These are phyloP conservation scores for Claviceps quebecensis DNA, from an alignment of 2,329 filamentous ascomycete genomes.

Conservation along the genomic window DNA sequence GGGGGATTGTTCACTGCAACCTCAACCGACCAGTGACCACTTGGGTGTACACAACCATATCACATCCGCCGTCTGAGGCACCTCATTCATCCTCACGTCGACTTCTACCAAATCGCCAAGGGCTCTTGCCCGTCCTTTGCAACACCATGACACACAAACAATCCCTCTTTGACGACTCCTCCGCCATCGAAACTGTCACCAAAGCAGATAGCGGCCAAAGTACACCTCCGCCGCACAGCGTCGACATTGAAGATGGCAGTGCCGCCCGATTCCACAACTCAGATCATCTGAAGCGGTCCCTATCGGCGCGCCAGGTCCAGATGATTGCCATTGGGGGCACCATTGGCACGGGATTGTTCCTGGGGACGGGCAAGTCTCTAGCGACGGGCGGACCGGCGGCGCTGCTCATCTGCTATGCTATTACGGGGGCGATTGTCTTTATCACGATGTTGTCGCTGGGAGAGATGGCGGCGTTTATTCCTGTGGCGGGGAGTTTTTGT, in stretches of 20 bases:
- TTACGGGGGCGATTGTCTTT: conserved; percentile 43
- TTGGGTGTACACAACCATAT: too few species aligned
- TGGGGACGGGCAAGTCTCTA: conserved; percentile 46
- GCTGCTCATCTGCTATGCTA: conserved; percentile 38
- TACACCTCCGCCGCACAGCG: background rate
- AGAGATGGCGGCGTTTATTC: conserved; percentile 43
- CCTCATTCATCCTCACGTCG: too few species aligned
- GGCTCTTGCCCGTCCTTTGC: too few species aligned
- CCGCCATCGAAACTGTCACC: background rate
- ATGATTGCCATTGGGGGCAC: conserved; percentile 52
- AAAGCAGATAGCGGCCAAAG: background rate
- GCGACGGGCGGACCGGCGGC: conserved; percentile 46
- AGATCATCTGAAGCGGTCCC: conserved; percentile 31
- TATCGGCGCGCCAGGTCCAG: conserved; percentile 49
- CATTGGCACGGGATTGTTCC: conserved; percentile 47
- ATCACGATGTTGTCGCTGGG: conserved; percentile 44
- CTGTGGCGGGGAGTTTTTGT: conserved; percentile 41
- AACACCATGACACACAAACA: background rate
- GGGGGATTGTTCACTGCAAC: too few species aligned
- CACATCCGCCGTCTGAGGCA: too few species aligned
- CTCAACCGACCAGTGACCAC: too few species aligned
- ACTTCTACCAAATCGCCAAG: too few species aligned
- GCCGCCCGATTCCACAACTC: conserved; percentile 9
- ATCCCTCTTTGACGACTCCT: background rate
- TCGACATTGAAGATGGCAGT: background rate